Conservation (phyloP, 176 grass and related monocot species). For the Triticum aestivum region IWGSC_CS_RefSeq_v2.1 NC_057803.1:412540650-412541149, state of each 20-base stretch:
- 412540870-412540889: neutral
- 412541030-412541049: constrained; percentile 76
- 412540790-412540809: neutral
- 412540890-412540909: neutral
- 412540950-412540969: neutral
- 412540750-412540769: too few relatives aligned
- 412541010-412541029: constrained; percentile 74
- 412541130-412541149: neutral
- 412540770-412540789: neutral
- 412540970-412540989: neutral
- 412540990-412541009: constrained; percentile 56
- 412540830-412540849: neutral
- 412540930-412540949: neutral
- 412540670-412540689: too few relatives aligned
- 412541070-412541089: constrained; percentile 87
- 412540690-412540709: too few relatives aligned
- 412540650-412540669: too few relatives aligned
- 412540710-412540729: neutral
- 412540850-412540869: constrained; percentile 1
- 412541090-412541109: neutral
- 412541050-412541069: constrained; percentile 69
- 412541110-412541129: neutral
- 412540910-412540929: neutral
- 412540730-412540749: neutral
- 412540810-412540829: constrained; percentile 2